Evolutionary conservation across 2,329 filamentous ascomycete species (phyloP), one percentile per base, ranked within the genome.

Genomic region (Diaporthe vaccinii): DNA sequence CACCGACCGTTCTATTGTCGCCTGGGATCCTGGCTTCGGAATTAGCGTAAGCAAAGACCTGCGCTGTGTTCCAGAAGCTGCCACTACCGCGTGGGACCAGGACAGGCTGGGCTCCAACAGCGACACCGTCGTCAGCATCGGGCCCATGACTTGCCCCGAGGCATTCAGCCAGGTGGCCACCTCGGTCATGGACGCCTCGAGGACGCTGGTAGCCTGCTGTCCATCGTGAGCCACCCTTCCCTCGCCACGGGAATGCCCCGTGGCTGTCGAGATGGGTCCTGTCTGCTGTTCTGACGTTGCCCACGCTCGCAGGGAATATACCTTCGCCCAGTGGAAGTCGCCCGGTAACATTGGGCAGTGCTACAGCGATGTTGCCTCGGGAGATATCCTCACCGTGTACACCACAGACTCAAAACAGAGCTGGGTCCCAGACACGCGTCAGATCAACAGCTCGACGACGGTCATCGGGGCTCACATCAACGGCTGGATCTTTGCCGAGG

Each of bases 401-500:
- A 61, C 58, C 0, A 41, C 14, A 3, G 36, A 41, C 12, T 9
- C 22, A 5, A 4, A 2, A 0, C 4, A 25, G 6, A 61, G 4
- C 5, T 61, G 58, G 58, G 7, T 6, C 7, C 12, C 34, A 4
- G 36, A 10, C 22, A 61, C 58, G 2, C 34, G 34, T 0, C 36
- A 25, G n/a, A 41, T 61, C 36, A 61, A 25, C 36, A 28, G 9
- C 8, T 61, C 58, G 3, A 25, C 58, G 2, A 61, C 36, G 7
- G 36, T 61, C 36, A 3, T 39, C 4, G 36, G 58, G 4, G 58
- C 58, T 12, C 58, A 61, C 36, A 61, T 61, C 22, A 61, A 61
- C n/a, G 36, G 58, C n/a, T 61, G 58, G 58, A 41, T 61, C 36
- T 61, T 61, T 28, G 58, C 58, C n/a, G 58, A 61, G 4, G 36